Evolutionary conservation across 345 rosid genomes (phyloP).

Genomic region (Gossypium bickii): DNA sequence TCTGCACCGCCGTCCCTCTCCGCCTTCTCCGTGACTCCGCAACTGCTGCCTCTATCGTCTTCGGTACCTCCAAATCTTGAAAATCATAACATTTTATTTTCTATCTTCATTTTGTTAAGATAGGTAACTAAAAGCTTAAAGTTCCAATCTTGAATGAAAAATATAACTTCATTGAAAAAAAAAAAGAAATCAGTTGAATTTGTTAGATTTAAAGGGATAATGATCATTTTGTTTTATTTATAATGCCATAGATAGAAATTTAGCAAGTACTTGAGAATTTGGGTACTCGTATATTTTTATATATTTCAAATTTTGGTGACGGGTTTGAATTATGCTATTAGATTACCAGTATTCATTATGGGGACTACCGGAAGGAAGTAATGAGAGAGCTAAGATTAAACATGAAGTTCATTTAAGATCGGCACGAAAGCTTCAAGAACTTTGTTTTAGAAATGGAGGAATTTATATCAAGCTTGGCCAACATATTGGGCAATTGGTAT

Average conservation of each 20-base stretch:
- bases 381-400: constrained; percentile 55
- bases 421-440: constrained; percentile 81
- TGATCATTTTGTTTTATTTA: background rate
- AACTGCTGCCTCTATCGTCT: constrained; percentile 82
- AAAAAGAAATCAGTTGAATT: background rate
- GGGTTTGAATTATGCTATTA: constrained; percentile 21
- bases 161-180: too few relatives aligned
- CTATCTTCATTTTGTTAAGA: background rate
- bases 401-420: constrained; percentile 95
- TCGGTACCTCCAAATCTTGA: constrained; percentile 40
- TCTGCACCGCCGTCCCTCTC: constrained; percentile 70
- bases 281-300: background rate
- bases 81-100: background rate
- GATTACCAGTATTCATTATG: constrained; percentile 80
- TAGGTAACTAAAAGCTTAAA: background rate
- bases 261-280: background rate
- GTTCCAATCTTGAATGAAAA: background rate
- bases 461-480: constrained; percentile 95
- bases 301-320: background rate
- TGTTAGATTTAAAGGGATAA: background rate
- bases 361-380: constrained; percentile 85
- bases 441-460: constrained; percentile 91
- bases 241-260: background rate
- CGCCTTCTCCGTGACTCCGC: constrained; percentile 65
- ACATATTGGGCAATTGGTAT: constrained; percentile 86